These are phyloP conservation scores for Fusarium staphyleae DNA, from an alignment of 2,329 filamentous ascomycete species.

Conservation along the genomic window DNA sequence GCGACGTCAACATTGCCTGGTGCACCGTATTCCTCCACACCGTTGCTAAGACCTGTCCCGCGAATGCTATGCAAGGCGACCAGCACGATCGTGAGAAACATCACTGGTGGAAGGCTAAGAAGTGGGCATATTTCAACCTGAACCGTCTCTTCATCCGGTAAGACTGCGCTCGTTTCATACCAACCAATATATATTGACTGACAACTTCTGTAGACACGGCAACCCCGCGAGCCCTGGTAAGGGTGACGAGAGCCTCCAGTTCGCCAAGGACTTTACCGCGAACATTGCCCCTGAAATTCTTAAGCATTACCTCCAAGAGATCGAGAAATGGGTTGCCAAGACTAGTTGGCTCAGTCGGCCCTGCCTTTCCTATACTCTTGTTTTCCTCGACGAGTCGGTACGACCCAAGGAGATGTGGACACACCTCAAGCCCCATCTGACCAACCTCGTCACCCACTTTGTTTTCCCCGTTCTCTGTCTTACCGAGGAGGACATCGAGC, in stretches of 20 bases:
- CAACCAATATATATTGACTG: not conserved
- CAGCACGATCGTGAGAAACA: constrained; percentile 87
- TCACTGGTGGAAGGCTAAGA: constrained; percentile 99
- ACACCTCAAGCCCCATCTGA: constrained; percentile 90
- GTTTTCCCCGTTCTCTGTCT: constrained; percentile 96
- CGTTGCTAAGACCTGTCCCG: constrained; percentile 83
- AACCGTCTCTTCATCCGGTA: constrained; percentile 94
- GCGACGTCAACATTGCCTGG: constrained; percentile 89
- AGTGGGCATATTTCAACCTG: constrained; percentile 98
- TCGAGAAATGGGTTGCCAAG: constrained; percentile 97
- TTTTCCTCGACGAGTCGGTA: constrained; percentile 96
- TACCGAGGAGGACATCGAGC: constrained; percentile 87
- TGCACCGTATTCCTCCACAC: constrained; percentile 93
- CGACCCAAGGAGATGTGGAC: constrained; percentile 98
- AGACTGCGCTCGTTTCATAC: constrained; percentile 31
- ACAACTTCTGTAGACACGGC: constrained; percentile 71
- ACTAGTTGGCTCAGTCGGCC: constrained; percentile 94
- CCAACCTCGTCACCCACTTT: constrained; percentile 90
- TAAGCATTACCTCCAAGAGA: constrained; percentile 91
- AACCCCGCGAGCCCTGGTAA: constrained; percentile 82
- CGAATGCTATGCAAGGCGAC: constrained; percentile 82
- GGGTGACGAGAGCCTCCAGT: constrained; percentile 76
- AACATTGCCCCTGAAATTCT: constrained; percentile 96
- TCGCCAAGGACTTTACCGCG: constrained; percentile 88
- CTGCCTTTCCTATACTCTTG: constrained; percentile 89